Evolutionary conservation across 441 rosid genomes (phyloP), one percentile per base, ranked within the genome.

Genomic region (Erodium chrysanthum): DNA sequence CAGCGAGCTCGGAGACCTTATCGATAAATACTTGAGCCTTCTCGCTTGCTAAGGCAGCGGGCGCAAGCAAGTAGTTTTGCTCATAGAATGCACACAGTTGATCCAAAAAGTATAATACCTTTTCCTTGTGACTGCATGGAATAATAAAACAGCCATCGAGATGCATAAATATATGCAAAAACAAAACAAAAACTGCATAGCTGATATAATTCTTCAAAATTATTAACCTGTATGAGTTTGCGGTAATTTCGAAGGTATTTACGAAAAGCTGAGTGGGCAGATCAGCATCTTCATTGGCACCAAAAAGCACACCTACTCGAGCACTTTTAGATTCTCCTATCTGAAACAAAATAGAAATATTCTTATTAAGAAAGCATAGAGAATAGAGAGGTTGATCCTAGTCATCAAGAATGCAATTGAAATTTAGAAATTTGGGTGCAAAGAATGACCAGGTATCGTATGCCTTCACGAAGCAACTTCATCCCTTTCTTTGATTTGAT

Each of bases 381-480:
- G 35, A n/a, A 78, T 56, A 40, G 46, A 22, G 60, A 52, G 59
- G 31, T 63, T 17, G 35, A 65, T 14, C 46, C 59, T 8, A 68
- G 73, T 35, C 20, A 40, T 44, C 65, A 62, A 62, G 42, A 52
- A 31, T 21, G 23, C 67, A 71, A 61, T 25, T 61, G 37, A 61
- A 15, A 61, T 61, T 25, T 27, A 61, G 59, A 22, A 52, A 61
- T 12, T 23, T 10, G 68, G 68, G 25, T 5, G 68, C 31, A 66
- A 69, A 74, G 66, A 74, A 76, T 71, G 65, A 95, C 99, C 93
- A 92, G 92, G 81, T 85, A 95, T 68, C 67, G 84, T 56, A 95
- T 76, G 80, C 99, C 99, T 84, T 92, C 91, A 71, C 75, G 91
- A 75, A 95, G 86, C 78, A 95, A 78, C 76, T 89, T 92, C 69